phyloP scores from a whole-genome alignment of 495 filamentous ascomycete species.

The Gamarada debralockiae region DNA sequence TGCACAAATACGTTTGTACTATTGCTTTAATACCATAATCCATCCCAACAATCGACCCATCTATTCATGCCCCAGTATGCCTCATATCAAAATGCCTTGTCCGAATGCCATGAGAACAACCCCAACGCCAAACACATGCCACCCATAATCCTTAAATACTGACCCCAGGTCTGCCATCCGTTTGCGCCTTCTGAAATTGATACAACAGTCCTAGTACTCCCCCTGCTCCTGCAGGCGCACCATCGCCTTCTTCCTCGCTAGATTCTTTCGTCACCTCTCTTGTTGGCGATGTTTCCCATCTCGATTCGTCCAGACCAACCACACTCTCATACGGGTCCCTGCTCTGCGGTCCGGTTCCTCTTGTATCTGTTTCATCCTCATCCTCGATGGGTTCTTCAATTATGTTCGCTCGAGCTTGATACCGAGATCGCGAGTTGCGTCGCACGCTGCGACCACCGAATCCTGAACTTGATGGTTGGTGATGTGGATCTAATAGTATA shows the following conservation, averaged over 20 bases:
- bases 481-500: constrained; percentile 79
- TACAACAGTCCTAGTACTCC: constrained; percentile 85
- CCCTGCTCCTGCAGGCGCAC: constrained; percentile 41
- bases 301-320: constrained; percentile 35
- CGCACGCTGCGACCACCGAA: constrained; percentile 40
- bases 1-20: no score
- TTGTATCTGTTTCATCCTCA: constrained; percentile 25
- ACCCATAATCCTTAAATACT: constrained; percentile 23
- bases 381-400: constrained; percentile 44
- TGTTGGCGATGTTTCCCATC: constrained; percentile 36
- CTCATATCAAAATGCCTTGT: neutral
- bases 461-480: constrained; percentile 64
- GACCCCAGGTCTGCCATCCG: constrained; percentile 47
- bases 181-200: constrained; percentile 84
- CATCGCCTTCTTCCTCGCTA: constrained; percentile 41
- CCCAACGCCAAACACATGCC: constrained; percentile 8
- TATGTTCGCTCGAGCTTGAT: constrained; percentile 38
- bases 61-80: neutral
- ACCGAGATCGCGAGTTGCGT: constrained; percentile 35
- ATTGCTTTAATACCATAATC: no score
- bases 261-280: constrained; percentile 4
- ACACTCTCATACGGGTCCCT: constrained; percentile 24
- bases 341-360: constrained; percentile 1
- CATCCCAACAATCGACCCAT: no score
- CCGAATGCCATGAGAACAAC: neutral